phyloP scores from a whole-genome alignment of 129 eudicot genomes.

The Helianthus tuberosus region DNA sequence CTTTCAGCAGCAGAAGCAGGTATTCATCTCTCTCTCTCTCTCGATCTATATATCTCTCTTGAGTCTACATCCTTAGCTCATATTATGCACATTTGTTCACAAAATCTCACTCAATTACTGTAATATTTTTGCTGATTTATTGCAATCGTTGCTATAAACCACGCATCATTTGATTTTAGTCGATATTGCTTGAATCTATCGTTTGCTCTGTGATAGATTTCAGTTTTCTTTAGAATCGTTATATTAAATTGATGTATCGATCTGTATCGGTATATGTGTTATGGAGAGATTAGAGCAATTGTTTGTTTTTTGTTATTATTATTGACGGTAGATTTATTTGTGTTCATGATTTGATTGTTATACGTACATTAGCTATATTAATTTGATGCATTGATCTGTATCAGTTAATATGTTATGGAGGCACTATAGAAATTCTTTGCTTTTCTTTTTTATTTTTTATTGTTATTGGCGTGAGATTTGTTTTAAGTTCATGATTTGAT shows the following conservation, averaged over 20 bases:
- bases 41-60: neutral
- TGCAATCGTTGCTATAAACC: neutral
- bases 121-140: neutral
- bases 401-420: too few relatives aligned
- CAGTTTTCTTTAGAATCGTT: neutral
- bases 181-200: neutral
- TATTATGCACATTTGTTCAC: neutral
- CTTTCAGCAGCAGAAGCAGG: slow-evolving; percentile 28
- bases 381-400: too few relatives aligned
- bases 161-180: too few relatives aligned
- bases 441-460: too few relatives aligned
- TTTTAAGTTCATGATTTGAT: neutral
- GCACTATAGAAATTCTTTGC: too few relatives aligned
- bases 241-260: neutral
- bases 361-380: too few relatives aligned
- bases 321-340: neutral
- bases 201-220: neutral
- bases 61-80: neutral
- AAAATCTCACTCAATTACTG: neutral
- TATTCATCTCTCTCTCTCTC: slow-evolving; percentile 11
- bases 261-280: slow-evolving; percentile 5
- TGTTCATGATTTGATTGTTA: too few relatives aligned
- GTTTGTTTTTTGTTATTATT: neutral
- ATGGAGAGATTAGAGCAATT: neutral
- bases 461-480: too few relatives aligned